Evolutionary conservation across 768 basidiomycete genomes (phyloP).

Genomic region (Asterophora lycoperdoides): DNA sequence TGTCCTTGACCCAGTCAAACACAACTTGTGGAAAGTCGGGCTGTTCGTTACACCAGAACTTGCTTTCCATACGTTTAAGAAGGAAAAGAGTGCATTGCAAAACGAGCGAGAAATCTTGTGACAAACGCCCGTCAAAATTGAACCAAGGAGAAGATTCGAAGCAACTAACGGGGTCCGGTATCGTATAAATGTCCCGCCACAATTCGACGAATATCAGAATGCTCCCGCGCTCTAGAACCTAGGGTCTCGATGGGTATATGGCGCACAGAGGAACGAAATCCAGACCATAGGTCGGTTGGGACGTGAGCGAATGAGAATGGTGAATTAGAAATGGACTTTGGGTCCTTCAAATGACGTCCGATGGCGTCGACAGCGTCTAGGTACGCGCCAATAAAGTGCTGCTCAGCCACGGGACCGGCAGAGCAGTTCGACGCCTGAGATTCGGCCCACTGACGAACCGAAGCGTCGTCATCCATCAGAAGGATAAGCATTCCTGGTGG

Average conservation of each 20-base stretch:
- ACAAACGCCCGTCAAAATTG: conserved; percentile 11
- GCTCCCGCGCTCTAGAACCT: conserved; percentile 27
- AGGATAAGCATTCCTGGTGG: conserved; percentile 60
- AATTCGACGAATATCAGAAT: conserved; percentile 45
- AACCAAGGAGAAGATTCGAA: conserved; percentile 10
- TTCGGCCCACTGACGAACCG: conserved; percentile 59
- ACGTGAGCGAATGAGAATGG: conserved; percentile 33
- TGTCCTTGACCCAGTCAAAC: conserved; percentile 82
- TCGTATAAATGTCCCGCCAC: conserved; percentile 60
- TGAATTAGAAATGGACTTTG: conserved; percentile 4
- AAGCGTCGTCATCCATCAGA: conserved; percentile 43
- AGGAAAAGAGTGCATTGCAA: conserved; percentile 57
- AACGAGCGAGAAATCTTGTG: conserved; percentile 55
- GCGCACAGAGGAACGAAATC: conserved; percentile 40
- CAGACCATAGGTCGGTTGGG: conserved; percentile 49
- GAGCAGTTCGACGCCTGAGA: conserved; percentile 37
- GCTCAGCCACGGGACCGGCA: conserved; percentile 40
- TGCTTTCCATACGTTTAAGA: conserved; percentile 48
- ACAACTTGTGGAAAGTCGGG: conserved; percentile 73
- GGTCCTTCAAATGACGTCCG: conserved; percentile 17
- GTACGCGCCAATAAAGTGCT: conserved; percentile 48
- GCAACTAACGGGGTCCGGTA: conserved; percentile 53
- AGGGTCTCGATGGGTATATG: conserved; percentile 46
- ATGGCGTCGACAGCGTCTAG: conserved; percentile 40
- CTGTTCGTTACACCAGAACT: conserved; percentile 68